phyloP scores from a whole-genome alignment of 2,329 filamentous ascomycete species.

The Trichoderma atroviride region DNA sequence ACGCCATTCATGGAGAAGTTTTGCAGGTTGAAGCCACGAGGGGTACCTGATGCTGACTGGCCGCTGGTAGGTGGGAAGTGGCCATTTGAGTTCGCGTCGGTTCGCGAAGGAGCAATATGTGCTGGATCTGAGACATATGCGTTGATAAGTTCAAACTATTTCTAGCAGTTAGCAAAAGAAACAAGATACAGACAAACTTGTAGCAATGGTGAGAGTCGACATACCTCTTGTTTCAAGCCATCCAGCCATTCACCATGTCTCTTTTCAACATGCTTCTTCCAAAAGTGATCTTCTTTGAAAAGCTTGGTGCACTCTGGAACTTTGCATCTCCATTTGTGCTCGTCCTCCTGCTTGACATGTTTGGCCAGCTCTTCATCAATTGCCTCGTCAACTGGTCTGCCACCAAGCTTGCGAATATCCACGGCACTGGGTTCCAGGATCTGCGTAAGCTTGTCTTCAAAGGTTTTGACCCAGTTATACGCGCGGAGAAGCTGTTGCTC shows the following conservation, averaged over 20 bases:
- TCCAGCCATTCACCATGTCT: constrained; percentile 88
- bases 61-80: constrained; percentile 84
- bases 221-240: constrained; percentile 78
- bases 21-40: constrained; percentile 85
- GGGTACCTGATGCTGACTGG: constrained; percentile 78
- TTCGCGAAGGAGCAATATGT: constrained; percentile 89
- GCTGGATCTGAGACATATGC: constrained; percentile 92
- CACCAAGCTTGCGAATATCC: constrained; percentile 88
- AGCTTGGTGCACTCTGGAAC: constrained; percentile 94
- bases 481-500: constrained; percentile 92
- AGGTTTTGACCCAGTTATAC: constrained; percentile 98
- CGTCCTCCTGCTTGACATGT: constrained; percentile 95
- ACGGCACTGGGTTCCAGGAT: constrained; percentile 87
- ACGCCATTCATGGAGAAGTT: constrained; percentile 66
- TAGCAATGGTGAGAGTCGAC: constrained; percentile 37
- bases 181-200: background rate
- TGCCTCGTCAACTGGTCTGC: constrained; percentile 82
- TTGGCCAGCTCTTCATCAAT: constrained; percentile 83
- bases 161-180: constrained; percentile 22
- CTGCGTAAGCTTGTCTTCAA: constrained; percentile 93
- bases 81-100: constrained; percentile 92
- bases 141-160: constrained; percentile 84
- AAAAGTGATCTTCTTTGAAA: constrained; percentile 96
- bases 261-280: constrained; percentile 98
- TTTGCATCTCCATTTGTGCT: constrained; percentile 95